Evolutionary conservation across 805 yeast species (phyloP).

Genomic region (Cyberlindnera suaveolens): DNA sequence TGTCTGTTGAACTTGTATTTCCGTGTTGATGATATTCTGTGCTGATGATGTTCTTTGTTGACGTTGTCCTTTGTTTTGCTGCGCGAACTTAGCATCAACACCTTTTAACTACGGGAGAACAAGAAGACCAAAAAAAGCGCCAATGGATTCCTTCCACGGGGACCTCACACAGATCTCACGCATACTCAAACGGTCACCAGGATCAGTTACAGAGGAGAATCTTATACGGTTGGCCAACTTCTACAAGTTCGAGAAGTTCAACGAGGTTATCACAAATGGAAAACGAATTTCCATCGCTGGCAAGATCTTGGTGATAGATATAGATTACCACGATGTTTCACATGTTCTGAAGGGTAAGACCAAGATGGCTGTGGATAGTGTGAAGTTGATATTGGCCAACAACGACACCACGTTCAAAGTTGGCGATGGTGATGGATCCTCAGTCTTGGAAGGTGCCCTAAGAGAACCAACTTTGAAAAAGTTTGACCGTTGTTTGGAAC

Average conservation of each 20-base stretch:
- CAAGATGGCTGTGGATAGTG: constrained; percentile 11
- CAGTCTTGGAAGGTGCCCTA: constrained; percentile 14
- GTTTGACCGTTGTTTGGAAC: constrained; percentile 17
- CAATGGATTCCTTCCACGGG: constrained; percentile 22
- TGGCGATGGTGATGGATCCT: constrained; percentile 9
- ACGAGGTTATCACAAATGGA: constrained; percentile 14
- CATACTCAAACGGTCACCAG: constrained; percentile 18
- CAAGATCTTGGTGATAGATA: constrained; percentile 23
- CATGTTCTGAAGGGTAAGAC: constrained; percentile 8
- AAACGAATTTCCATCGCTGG: constrained; percentile 23
- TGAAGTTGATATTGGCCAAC: constrained; percentile 21
- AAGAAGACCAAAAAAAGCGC: neutral
- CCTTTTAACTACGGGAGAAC: neutral
- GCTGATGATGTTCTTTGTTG: neutral
- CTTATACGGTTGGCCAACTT: constrained; percentile 22
- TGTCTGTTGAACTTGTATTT: neutral
- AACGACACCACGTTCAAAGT: constrained; percentile 18
- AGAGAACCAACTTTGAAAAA: constrained; percentile 11
- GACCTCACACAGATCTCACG: constrained; percentile 14
- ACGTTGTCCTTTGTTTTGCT: no score
- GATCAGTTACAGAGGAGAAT: constrained; percentile 19
- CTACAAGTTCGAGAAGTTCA: constrained; percentile 23
- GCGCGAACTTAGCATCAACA: no score
- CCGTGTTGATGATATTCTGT: neutral
- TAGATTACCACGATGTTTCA: constrained; percentile 16